phyloP scores from a whole-genome alignment of 1,139 yeast genomes.

The Nakaseomyces bracarensis region DNA sequence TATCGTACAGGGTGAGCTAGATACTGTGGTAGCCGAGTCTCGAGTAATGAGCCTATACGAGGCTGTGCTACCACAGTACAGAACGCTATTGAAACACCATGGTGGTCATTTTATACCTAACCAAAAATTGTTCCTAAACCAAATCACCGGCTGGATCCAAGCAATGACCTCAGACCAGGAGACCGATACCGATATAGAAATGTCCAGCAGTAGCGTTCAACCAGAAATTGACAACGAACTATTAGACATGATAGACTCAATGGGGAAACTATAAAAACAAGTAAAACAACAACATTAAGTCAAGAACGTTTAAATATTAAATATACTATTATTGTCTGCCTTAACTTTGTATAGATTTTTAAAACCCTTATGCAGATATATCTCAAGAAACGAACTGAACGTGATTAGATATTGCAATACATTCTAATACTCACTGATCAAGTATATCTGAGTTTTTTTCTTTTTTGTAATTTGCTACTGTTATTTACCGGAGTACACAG shows the following conservation, averaged over 20 bases:
- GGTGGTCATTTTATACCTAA: slow-evolving; percentile 91
- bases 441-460: too few relatives aligned
- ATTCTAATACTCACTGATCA: too few relatives aligned
- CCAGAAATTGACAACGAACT: slow-evolving; percentile 25
- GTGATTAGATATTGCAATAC: too few relatives aligned
- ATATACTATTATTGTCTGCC: too few relatives aligned
- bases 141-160: slow-evolving; percentile 50
- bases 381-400: too few relatives aligned
- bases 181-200: slow-evolving; percentile 1
- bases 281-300: not conserved
- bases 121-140: slow-evolving; percentile 49
- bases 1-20: slow-evolving; percentile 79
- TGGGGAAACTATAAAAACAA: slow-evolving; percentile 18
- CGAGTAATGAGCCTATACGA: slow-evolving; percentile 53
- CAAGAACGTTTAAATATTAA: too few relatives aligned
- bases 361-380: too few relatives aligned
- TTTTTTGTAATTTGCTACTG: too few relatives aligned
- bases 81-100: slow-evolving; percentile 57
- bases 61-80: slow-evolving; percentile 40
- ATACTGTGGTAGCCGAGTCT: slow-evolving; percentile 73
- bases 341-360: too few relatives aligned
- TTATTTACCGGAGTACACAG: too few relatives aligned
- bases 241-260: slow-evolving; percentile 25
- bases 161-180: not conserved
- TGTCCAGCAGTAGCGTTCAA: slow-evolving; percentile 1